These are phyloP conservation scores for Aspergillus proliferans DNA, from an alignment of 2,329 filamentous ascomycete genomes.

Conservation along the genomic window DNA sequence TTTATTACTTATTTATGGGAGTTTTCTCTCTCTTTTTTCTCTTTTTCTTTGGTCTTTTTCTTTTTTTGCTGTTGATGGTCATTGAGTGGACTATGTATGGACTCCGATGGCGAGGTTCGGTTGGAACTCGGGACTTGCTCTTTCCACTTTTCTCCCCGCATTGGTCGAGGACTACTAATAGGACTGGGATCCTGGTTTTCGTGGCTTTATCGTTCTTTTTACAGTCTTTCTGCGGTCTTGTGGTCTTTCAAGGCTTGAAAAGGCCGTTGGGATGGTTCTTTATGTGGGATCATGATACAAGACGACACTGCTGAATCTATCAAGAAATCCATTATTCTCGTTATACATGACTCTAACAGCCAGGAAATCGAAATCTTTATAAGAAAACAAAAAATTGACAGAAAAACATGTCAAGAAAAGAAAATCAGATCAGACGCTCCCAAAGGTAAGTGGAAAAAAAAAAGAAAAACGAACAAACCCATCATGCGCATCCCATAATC, in stretches of 20 bases:
- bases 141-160: conserved; percentile 1
- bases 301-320: too few species aligned
- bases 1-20: too few species aligned
- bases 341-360: background rate
- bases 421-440: background rate
- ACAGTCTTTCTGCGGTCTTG: too few species aligned
- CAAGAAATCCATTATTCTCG: background rate
- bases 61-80: conserved; percentile 1
- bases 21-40: conserved; percentile 6
- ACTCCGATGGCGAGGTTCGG: background rate
- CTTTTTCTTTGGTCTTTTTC: conserved; percentile 5
- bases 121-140: background rate
- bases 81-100: background rate
- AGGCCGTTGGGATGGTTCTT: too few species aligned
- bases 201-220: too few species aligned
- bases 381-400: background rate
- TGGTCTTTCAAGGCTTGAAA: too few species aligned
- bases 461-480: background rate
- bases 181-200: too few species aligned
- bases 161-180: too few species aligned
- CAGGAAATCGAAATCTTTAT: background rate
- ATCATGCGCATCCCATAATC: background rate
- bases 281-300: too few species aligned
- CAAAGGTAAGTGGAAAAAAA: background rate
- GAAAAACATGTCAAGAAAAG: background rate